Evolutionary conservation across 331 rosid genomes (phyloP).

Genomic region (Telfairia occidentalis): DNA sequence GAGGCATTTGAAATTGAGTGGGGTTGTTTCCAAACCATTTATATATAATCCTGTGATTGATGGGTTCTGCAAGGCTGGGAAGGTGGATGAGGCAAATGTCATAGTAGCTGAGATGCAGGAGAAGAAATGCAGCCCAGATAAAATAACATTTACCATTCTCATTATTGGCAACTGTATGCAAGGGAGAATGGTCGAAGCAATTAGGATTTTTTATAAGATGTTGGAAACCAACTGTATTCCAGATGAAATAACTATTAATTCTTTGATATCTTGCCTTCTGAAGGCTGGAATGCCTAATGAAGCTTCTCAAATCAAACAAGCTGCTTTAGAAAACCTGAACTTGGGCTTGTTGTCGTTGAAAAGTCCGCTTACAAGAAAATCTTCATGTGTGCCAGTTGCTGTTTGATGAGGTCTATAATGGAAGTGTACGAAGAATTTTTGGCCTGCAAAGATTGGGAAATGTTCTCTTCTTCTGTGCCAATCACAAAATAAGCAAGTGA

Average conservation of each 20-base stretch:
- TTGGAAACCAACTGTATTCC: constrained; percentile 52
- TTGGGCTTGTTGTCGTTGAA: constrained; percentile 12
- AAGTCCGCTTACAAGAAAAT: constrained; percentile 19
- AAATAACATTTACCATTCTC: constrained; percentile 71
- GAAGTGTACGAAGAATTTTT: background rate
- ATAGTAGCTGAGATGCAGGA: constrained; percentile 68
- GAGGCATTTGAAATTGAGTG: constrained; percentile 34
- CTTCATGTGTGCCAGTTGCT: constrained; percentile 33
- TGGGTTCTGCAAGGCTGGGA: constrained; percentile 73
- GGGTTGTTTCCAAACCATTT: constrained; percentile 43
- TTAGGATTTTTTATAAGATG: constrained; percentile 58
- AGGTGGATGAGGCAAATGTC: constrained; percentile 62
- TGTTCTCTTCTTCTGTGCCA: background rate
- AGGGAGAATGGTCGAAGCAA: constrained; percentile 66
- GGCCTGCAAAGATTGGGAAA: constrained; percentile 12
- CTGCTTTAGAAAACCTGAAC: constrained; percentile 23
- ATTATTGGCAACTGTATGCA: constrained; percentile 83
- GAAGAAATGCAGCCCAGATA: constrained; percentile 60
- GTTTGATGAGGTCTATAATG: constrained; percentile 19
- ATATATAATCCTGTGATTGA: constrained; percentile 73
- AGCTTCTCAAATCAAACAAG: constrained; percentile 41
- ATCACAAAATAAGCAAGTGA: background rate
- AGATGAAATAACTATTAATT: constrained; percentile 46
- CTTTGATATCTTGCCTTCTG: constrained; percentile 56
- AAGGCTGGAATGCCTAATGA: constrained; percentile 82